Base-by-base conservation (phyloP, 441 rosid species). In the Erodium texanum region DNA sequence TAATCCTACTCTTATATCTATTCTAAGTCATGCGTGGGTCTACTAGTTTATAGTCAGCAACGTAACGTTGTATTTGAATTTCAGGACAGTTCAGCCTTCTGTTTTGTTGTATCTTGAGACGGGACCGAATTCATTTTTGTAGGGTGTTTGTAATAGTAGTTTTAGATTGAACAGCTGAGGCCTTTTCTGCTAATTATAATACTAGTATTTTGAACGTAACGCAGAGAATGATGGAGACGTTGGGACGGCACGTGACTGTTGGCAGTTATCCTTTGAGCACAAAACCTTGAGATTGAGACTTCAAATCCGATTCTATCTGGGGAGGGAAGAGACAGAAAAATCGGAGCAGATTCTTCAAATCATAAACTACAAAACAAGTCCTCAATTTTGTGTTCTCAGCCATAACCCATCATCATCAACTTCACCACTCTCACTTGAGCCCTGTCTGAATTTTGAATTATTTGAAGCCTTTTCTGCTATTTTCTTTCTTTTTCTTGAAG, bases 401-500 rank as follows among this genome's bases (percentile, higher is more conserved):
- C 19, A 52, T 16, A 52, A 18, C 59, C 59, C 19, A 52, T 52
- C 4, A 41, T 38, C 11, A 7, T 14, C 56, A 50, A 0, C 56
- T 50, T 19, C 3, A n/a, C 8, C 18, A n/a, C 59, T 18, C 56
- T 12, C 3, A 41, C 48, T 43, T 3, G 0, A 2, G 3, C 16
- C 59, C 59, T n/a, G 22, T 52, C 16, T 52, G 59, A 52, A 52
- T n/a, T 52, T 52, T 16, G 59, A 52, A 52, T 52, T 41, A 9
- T 10, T 12, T 10, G 11, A 68, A 69, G 56, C n/a, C 59, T 52
- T 16, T 52, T 52, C 8, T 16, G 1, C 1, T 41, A 10, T 11
- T 71, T 27, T 27, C 29, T 27, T 27, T 27, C 2, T 27, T 27
- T 27, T 27, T 27, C 29, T 62, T 70, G 82, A 70, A 70, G 56